phyloP scores from a whole-genome alignment of 2,329 filamentous ascomycete species.

The Sclerotinia spermophila region DNA sequence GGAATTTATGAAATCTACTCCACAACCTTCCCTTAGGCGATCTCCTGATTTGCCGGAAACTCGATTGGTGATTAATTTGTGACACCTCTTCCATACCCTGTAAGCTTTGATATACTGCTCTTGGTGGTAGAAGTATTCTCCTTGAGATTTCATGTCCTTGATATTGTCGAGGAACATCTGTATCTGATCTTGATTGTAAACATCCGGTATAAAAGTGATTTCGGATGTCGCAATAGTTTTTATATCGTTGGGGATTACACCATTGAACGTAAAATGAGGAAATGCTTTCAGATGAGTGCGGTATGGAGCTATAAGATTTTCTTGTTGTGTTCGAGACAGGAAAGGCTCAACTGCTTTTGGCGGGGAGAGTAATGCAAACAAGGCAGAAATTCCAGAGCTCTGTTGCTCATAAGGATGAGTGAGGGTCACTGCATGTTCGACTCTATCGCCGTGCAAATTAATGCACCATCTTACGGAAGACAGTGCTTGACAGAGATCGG shows the following conservation, averaged over 20 bases:
- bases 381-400: neutral
- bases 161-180: too few relatives aligned
- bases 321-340: neutral
- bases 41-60: neutral
- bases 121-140: neutral
- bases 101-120: neutral
- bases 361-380: neutral
- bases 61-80: neutral
- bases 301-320: neutral
- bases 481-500: neutral
- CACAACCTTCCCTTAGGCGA: neutral
- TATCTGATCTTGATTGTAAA: too few relatives aligned
- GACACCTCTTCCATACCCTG: neutral
- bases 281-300: neutral
- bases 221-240: neutral
- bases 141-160: neutral
- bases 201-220: neutral
- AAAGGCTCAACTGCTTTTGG: neutral
- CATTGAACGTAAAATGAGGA: neutral
- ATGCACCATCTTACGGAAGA: neutral
- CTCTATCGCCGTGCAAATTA: too few relatives aligned
- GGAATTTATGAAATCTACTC: neutral
- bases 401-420: neutral
- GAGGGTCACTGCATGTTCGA: neutral
- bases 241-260: neutral